Evolutionary conservation across 202 grass and related monocot genomes (phyloP), one percentile per base, ranked within the genome.

Genomic region (Saccharum hybrid): DNA sequence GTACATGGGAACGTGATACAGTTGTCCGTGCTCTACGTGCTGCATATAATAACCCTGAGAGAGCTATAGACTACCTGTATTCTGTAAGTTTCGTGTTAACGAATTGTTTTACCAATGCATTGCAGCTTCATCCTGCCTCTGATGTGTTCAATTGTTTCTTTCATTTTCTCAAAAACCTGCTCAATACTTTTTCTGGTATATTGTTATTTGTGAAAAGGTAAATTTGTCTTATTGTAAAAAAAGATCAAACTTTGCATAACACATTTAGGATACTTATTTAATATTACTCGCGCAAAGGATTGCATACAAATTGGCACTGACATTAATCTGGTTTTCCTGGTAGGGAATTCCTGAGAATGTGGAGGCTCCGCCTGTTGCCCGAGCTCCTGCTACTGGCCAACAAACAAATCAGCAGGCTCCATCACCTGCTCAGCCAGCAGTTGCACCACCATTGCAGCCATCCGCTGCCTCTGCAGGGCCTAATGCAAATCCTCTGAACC

Each of bases 21-120:
- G 93, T 99, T 87, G 37, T 96, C 30, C 93, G 84, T 77, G 96
- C 96, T 82, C 62, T 99, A 56, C 96, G 91, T 78, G 96, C 96
- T 77, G 96, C 96, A 69, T 99, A 84, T 85, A 99, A 99, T 85
- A 99, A 99, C 82, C 96, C 96, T 79, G 96, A 99, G 76, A 88
- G 96, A 74, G 96, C 96, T 59, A 90, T 99, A 75, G 96, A 99
- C 66, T 99, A 99, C 77, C 86, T 99, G 31, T 99, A 99, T 79
- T 94, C 96, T 77, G 96, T 96, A 84, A 94, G 92, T 81, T 78
- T 12, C 38, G 74, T 87, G 43, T 67, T 85, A 82, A 26, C 10
- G 12, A 43, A 19, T 34, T 45, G 64, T 79, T 64, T 72, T 64
- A 71, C 52, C 46, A 30, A 48, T 78, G 7, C 4, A 59, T 56